Evolutionary conservation across 169 alveolate genomes (phyloP).

Genomic region (Plasmodium gonderi): DNA sequence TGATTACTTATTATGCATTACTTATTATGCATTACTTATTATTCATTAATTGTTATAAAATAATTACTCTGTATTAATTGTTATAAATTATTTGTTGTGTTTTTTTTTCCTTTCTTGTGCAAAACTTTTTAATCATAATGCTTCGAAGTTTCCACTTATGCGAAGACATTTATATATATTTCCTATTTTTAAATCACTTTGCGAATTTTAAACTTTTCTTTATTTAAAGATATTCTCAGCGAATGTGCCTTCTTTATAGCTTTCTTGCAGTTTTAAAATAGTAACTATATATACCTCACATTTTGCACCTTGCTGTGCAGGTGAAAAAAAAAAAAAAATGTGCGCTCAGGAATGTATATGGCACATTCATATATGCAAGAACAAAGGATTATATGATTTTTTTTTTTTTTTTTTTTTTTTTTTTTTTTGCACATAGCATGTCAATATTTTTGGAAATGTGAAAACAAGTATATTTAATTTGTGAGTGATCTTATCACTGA

Average conservation of each 20-base stretch:
- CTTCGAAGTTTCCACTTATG: not conserved
- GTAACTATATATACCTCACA: not conserved
- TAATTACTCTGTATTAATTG: too few species aligned
- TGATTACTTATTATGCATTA: too few species aligned
- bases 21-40: too few species aligned
- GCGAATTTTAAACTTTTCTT: not conserved
- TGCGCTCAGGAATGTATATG: not conserved
- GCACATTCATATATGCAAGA: not conserved
- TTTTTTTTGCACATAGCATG: not conserved
- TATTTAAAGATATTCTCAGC: not conserved
- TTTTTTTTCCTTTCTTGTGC: not conserved
- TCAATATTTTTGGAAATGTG: not conserved
- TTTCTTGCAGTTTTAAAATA: not conserved
- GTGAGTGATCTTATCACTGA: not conserved
- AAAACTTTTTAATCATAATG: not conserved
- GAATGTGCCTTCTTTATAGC: too few species aligned
- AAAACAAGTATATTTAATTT: not conserved
- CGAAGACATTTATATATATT: not conserved
- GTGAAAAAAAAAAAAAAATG: conserved; percentile 14
- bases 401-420: too few species aligned
- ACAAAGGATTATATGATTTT: too few species aligned
- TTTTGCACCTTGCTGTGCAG: conserved; percentile 54
- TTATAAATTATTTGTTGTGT: too few species aligned
- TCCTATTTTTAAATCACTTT: not conserved
- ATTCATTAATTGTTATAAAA: too few species aligned